Conservation (phyloP, 805 yeast genomes). For the Wickerhamiella kurtzmanii region DNA sequence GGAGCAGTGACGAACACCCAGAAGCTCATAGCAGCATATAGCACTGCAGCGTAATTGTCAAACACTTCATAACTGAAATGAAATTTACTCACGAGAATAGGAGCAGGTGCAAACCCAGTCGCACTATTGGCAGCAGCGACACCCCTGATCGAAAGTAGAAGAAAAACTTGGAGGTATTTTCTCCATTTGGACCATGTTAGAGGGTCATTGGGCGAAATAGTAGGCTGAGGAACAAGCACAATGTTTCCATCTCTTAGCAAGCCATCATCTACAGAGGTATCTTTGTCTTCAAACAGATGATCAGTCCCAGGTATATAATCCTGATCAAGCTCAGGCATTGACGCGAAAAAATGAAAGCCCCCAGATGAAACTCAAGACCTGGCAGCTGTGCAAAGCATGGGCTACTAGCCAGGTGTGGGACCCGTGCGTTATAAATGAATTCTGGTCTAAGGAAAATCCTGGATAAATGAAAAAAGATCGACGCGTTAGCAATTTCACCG, state of each 20-base stretch:
- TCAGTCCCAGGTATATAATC: slow-evolving; percentile 21
- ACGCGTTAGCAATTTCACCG: too few species aligned
- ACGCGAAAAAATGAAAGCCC: too few species aligned
- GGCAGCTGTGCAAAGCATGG: too few species aligned
- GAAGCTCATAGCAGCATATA: slow-evolving; percentile 53
- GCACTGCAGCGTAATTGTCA: slow-evolving; percentile 69
- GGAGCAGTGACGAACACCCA: slow-evolving; percentile 52
- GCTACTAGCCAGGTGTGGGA: too few species aligned
- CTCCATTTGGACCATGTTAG: slow-evolving; percentile 42
- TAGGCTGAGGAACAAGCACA: slow-evolving; percentile 48
- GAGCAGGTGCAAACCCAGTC: slow-evolving; percentile 59
- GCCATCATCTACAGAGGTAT: slow-evolving; percentile 18
- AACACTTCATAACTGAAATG: slow-evolving; percentile 51
- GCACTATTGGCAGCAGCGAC: slow-evolving; percentile 42
- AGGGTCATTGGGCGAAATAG: slow-evolving; percentile 54
- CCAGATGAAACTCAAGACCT: too few species aligned
- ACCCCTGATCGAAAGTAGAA: slow-evolving; percentile 28
- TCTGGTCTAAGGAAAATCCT: too few species aligned
- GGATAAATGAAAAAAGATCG: too few species aligned
- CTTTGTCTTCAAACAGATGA: slow-evolving; percentile 25
- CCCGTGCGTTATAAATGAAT: too few species aligned
- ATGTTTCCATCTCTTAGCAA: slow-evolving; percentile 25
- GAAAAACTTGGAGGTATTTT: slow-evolving; percentile 33
- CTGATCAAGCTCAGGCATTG: slow-evolving; percentile 3
- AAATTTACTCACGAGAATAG: slow-evolving; percentile 43